Base-by-base conservation (phyloP, 2,329 filamentous ascomycete species). In the Arthrobotrys sinensis region DNA sequence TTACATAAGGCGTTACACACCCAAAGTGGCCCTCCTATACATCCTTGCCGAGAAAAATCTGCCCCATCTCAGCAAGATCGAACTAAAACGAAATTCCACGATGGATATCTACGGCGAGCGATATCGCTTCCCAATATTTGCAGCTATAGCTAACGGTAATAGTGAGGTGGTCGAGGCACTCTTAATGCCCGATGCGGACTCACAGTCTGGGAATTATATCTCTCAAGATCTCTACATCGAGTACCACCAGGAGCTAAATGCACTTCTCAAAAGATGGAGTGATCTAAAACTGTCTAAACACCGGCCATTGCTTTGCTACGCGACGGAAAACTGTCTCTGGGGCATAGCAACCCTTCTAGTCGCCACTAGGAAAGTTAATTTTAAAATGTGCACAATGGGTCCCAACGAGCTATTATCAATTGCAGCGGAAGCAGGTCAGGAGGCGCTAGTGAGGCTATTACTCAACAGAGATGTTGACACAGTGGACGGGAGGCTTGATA, bases 81-180 rank as follows among this genome's bases (percentile, higher is more conserved):
- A 75, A 50, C 66, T 82, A 10, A 77, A 80, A 28, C 76, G 43
- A 0, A 40, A 73, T 4, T 70, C 64, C 0, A 81, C 71, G 34
- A 67, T 83, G 43, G 79, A 82, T 1, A 19, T 82, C n/a, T 72
- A 82, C 38, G 63, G 24, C 1, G 83, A 84, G 55, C 81, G 81
- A 5, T 85, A 85, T 67, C 76, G 80, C 0, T 81, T 81, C 50
- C 82, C 84, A 24, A 32, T 86, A 0, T 82, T 85, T 36, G 84
- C 84, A 1, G 83, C 85, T 1, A 52, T 84, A 21, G 83, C 82
- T 34, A 83, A 80, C 5, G 80, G 80, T 0, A 82, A 82, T 55
- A 12, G 81, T 62, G 80, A 83, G 36, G 81, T 83, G 1, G 53
- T 82, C 5, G 60, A 76, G 21, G 70, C 63, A 21, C 73, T 84